phyloP scores from a whole-genome alignment of 768 basidiomycete genomes.

The Trametes maxima region DNA sequence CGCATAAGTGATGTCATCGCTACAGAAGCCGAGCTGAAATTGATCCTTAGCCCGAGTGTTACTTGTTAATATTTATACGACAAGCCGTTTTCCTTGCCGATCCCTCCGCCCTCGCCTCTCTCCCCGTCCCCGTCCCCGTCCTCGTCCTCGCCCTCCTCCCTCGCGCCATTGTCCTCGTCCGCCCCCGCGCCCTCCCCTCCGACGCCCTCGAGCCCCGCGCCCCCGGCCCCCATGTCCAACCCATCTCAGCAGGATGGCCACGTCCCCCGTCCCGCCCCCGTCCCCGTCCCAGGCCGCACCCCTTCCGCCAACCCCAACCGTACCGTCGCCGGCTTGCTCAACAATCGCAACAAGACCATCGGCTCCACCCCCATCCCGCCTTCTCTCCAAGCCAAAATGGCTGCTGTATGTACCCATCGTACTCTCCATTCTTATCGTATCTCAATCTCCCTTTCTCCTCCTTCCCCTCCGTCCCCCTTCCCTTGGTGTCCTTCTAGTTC shows the following conservation, averaged over 20 bases:
- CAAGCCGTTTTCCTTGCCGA: background rate
- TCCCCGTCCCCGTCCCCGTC: slow-evolving; percentile 13
- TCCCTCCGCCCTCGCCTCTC: slow-evolving; percentile 5
- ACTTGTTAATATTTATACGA: background rate
- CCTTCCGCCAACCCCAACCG: slow-evolving; percentile 25
- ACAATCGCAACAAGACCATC: slow-evolving; percentile 39
- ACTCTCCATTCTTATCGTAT: background rate
- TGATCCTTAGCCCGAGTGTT: background rate
- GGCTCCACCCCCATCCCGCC: slow-evolving; percentile 80
- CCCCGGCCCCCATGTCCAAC: slow-evolving; percentile 23
- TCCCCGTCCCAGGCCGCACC: slow-evolving; percentile 24
- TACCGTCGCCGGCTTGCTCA: slow-evolving; percentile 46
- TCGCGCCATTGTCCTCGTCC: no score
- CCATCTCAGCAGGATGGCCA: slow-evolving; percentile 15
- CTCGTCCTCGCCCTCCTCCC: slow-evolving; percentile 5
- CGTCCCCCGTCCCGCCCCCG: slow-evolving; percentile 22
- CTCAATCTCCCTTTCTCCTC: slow-evolving; percentile 23
- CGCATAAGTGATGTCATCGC: slow-evolving; percentile 18
- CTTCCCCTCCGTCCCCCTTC: background rate
- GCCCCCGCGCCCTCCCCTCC: slow-evolving; percentile 3
- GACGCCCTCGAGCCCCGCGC: background rate
- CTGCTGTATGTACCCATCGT: slow-evolving; percentile 58
- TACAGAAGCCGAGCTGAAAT: background rate
- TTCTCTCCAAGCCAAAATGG: slow-evolving; percentile 90
- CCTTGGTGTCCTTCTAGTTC: slow-evolving; percentile 40